Evolutionary conservation across 2,329 filamentous ascomycete genomes (phyloP).

Genomic region (Aspergillus sp.): DNA sequence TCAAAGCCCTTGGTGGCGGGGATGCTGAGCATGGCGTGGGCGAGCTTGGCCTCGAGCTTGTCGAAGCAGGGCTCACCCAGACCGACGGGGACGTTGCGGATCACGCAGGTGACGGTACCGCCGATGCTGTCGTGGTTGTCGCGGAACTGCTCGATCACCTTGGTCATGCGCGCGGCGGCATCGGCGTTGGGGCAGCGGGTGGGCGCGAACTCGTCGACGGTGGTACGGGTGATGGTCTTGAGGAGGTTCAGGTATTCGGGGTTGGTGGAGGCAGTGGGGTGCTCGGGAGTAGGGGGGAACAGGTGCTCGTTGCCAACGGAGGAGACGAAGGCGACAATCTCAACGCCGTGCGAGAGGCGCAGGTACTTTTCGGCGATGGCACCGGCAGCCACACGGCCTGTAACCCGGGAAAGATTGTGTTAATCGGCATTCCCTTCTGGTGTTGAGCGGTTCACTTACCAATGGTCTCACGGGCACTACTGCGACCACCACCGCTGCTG

Average conservation of each 20-base stretch:
- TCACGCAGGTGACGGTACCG: slow-evolving; percentile 91
- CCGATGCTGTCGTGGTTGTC: slow-evolving; percentile 86
- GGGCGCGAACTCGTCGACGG: slow-evolving; percentile 81
- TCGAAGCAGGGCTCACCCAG: slow-evolving; percentile 94
- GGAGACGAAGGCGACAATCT: slow-evolving; percentile 88
- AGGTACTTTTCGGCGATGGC: slow-evolving; percentile 95
- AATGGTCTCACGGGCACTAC: slow-evolving; percentile 93
- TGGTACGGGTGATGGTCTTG: slow-evolving; percentile 68
- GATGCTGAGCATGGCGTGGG: slow-evolving; percentile 92
- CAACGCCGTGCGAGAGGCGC: slow-evolving; percentile 73
- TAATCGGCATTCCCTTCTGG: neutral
- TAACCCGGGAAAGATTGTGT: neutral
- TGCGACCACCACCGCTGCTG: slow-evolving; percentile 83
- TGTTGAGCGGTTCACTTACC: slow-evolving; percentile 49
- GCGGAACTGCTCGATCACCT: slow-evolving; percentile 73
- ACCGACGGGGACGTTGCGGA: slow-evolving; percentile 79
- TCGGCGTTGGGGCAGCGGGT: slow-evolving; percentile 78
- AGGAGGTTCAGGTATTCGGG: slow-evolving; percentile 76
- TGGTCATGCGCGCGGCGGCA: slow-evolving; percentile 70
- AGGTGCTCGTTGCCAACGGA: slow-evolving; percentile 80
- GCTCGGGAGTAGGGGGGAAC: slow-evolving; percentile 68
- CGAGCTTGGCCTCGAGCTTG: slow-evolving; percentile 89
- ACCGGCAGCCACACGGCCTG: slow-evolving; percentile 80
- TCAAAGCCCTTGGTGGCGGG: slow-evolving; percentile 96
- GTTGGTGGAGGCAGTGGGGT: slow-evolving; percentile 71